Evolutionary conservation across 2,329 filamentous ascomycete species (phyloP), one percentile per base, ranked within the genome.

Genomic region (Penicillium sp.): DNA sequence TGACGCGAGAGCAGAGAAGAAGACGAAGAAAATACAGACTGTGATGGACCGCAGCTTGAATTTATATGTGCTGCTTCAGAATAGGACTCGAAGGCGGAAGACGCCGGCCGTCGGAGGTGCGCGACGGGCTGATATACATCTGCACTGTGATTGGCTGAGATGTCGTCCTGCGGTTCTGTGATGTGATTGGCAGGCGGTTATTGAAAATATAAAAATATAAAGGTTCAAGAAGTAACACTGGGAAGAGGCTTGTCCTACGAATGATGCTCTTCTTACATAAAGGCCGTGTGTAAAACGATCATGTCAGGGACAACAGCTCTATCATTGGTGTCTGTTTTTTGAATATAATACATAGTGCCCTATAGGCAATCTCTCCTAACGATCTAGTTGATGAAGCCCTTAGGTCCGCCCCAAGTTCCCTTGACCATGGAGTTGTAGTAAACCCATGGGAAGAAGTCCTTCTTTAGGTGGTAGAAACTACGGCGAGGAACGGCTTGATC

Each of bases 401-500:
- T 83, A 0, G 83, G 81, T 5, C 83, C 83, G 21, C 74, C 83
- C 83, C 84, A 86, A 7, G 75, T 81, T 5, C 83, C 84, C 71
- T 83, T 85, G 6, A 86, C 77, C 78, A 85, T 80, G 38, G 76
- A 77, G 38, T 81, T 78, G 53, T 76, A 79, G 69, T 86, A 86
- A 2, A 87, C 83, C 83, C 83, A 86, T 0, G 84, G 84, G 70
- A 87, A 87, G 63, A 87, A 87, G 64, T 86, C 79, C 71, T 84
- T 86, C 75, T 87, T 87, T 46, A 87, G 62, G 62, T 85, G 74
- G 61, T 83, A 87, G 64, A 87, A 87, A 0, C 79, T 72, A 3
- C 79, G 77, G 3, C 83, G 77, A 1, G 84, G 84, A 9, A 70
- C 69, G 0, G 68, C 77, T 68, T 87, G 84, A 62, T 86, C 82